Evolutionary conservation across 78 protist species (phyloP).

Genomic region (Trichosphaerium sp.): DNA sequence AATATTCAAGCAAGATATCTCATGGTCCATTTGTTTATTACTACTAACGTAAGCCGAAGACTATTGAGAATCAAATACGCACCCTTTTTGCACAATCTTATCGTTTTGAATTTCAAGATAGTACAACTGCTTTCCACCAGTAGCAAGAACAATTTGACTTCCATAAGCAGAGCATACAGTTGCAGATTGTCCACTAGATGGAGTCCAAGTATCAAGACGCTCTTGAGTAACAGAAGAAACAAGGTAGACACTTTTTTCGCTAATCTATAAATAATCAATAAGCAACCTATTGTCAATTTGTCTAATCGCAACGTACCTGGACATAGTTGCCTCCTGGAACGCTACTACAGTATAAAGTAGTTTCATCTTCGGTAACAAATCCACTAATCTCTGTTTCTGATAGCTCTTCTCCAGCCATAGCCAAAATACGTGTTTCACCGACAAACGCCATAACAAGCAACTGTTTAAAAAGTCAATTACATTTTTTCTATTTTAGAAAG

Average conservation of each 20-base stretch:
- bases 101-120: conserved; percentile 19
- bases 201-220: conserved; percentile 13
- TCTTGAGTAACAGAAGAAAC: background rate
- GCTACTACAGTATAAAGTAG: conserved; percentile 54
- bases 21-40: conserved; percentile 24
- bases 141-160: conserved; percentile 22
- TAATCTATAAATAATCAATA: no score
- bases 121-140: conserved; percentile 18
- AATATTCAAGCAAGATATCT: conserved; percentile 64
- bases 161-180: conserved; percentile 42
- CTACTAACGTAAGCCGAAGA: background rate
- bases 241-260: no score
- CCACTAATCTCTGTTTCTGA: conserved; percentile 55
- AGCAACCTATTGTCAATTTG: no score
- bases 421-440: conserved; percentile 48
- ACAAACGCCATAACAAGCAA: conserved; percentile 60
- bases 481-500: background rate
- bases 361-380: conserved; percentile 16
- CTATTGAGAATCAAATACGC: background rate
- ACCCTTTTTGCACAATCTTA: background rate
- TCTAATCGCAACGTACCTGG: no score
- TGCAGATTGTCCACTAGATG: background rate
- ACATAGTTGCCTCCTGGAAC: background rate
- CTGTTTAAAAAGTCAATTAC: no score
- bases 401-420: conserved; percentile 60